These are phyloP conservation scores for Bryopsis sp. DNA, from an alignment of 139 green algal species.

Conservation along the genomic window DNA sequence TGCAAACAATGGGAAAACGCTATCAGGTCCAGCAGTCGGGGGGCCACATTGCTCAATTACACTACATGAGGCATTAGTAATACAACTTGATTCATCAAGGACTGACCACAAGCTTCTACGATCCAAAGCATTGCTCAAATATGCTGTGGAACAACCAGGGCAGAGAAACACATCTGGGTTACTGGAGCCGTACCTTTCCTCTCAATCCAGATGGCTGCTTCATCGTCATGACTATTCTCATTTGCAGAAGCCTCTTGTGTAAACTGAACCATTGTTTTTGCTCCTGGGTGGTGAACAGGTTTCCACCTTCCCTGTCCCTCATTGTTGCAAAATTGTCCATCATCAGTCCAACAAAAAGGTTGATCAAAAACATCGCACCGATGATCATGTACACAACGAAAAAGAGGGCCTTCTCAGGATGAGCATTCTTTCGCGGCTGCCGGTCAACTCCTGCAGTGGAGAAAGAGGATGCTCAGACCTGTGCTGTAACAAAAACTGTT, in stretches of 20 bases:
- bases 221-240: constrained; percentile 2
- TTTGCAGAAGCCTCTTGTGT: neutral
- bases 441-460: constrained; percentile 23
- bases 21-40: too few species aligned
- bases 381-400: constrained; percentile 43
- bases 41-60: too few species aligned
- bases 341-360: constrained; percentile 37
- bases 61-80: too few species aligned
- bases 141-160: too few species aligned
- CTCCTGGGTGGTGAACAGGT: constrained; percentile 16
- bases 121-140: too few species aligned
- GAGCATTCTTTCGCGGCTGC: constrained; percentile 39
- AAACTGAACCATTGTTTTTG: constrained; percentile 20
- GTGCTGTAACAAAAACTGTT: too few species aligned
- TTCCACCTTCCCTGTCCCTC: constrained; percentile 9
- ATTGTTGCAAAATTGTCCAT: constrained; percentile 23
- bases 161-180: too few species aligned
- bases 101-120: too few species aligned
- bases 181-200: neutral
- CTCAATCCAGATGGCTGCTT: neutral
- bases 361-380: constrained; percentile 36
- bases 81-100: too few species aligned
- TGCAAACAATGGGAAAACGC: neutral
- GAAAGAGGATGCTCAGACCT: too few species aligned
- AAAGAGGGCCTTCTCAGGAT: constrained; percentile 36